Conservation (phyloP, 176 grass and related monocot species). For the Carex myosuroides region DNA sequence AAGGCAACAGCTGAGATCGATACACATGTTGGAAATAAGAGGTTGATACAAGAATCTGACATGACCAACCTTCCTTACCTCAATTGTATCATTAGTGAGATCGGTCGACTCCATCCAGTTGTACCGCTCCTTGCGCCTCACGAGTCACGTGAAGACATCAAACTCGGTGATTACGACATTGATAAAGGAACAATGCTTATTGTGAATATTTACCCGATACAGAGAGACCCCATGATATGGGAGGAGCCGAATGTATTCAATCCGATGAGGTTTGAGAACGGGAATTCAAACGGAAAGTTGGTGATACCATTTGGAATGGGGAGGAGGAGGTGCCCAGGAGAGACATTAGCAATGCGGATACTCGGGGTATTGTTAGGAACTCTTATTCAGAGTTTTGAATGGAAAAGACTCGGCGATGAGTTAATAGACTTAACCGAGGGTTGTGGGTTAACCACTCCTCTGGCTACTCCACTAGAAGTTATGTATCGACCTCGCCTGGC, state of each 20-base stretch:
- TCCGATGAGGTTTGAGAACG: conserved; percentile 30
- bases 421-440: conserved; percentile 27
- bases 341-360: conserved; percentile 1
- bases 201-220: conserved; percentile 41
- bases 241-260: neutral
- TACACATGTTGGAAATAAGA: conserved; percentile 17
- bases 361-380: conserved; percentile 10
- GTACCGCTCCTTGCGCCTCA: conserved; percentile 23
- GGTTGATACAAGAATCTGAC: conserved; percentile 33
- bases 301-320: conserved; percentile 49
- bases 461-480: conserved; percentile 2
- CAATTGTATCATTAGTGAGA: conserved; percentile 28
- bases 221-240: conserved; percentile 25
- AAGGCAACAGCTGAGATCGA: conserved; percentile 33
- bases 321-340: conserved; percentile 38
- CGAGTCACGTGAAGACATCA: neutral
- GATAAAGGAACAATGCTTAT: conserved; percentile 23
- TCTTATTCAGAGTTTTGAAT: conserved; percentile 37
- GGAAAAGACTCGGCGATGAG: conserved; percentile 10
- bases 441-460: neutral
- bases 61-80: conserved; percentile 40
- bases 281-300: neutral
- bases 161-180: neutral
- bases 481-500: conserved; percentile 1
- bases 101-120: conserved; percentile 23